Base-by-base conservation (phyloP, 805 yeast genomes). In the Ogataea polymorpha region DNA sequence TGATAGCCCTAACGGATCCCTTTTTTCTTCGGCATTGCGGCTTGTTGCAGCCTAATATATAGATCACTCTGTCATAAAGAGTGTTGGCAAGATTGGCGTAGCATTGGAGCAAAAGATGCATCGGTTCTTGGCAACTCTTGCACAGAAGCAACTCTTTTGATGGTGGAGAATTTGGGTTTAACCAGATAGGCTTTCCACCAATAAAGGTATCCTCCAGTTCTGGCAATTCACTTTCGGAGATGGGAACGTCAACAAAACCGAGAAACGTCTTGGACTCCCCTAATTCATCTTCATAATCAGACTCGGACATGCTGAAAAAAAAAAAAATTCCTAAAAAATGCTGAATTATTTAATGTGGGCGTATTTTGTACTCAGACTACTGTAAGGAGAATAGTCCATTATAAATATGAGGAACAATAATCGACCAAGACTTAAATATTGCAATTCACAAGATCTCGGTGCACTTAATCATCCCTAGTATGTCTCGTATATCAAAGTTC, bases 131-230 rank as follows among this genome's bases (percentile, higher is more conserved):
- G 65, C 99, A 93, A 39, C 73, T 74, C 35, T 73, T 76, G 66
- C 99, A 93, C 25, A 63, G 58, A 6, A 82, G 55, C 14, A 77
- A 59, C 3, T 72, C 73, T 1, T 66, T 66, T 13, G 70, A 62
- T 0, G 96, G 93, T 3, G 66, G 59, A 0, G 87, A 79, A 1
- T 69, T 65, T 3, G 72, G 71, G 48, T 81, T 74, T 24, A 87
- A 60, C 95, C 96, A 83, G 6, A 79, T 56, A 6, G 90, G 87
- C 27, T 65, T 62, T 1, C 96, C 95, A 1, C 98, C 98, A 23
- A 91, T 72, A 48, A 87, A 81, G 0, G 95, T 79, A 54, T 88
- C 96, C 42, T 75, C 80, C 4, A 70, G 42, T 1, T 70, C 62
- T 21, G 79, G 71, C 27, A 48, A 53, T 25, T 72, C 78, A 3